phyloP scores from a whole-genome alignment of 2,329 filamentous ascomycete genomes.

The Colletotrichum falcatum region DNA sequence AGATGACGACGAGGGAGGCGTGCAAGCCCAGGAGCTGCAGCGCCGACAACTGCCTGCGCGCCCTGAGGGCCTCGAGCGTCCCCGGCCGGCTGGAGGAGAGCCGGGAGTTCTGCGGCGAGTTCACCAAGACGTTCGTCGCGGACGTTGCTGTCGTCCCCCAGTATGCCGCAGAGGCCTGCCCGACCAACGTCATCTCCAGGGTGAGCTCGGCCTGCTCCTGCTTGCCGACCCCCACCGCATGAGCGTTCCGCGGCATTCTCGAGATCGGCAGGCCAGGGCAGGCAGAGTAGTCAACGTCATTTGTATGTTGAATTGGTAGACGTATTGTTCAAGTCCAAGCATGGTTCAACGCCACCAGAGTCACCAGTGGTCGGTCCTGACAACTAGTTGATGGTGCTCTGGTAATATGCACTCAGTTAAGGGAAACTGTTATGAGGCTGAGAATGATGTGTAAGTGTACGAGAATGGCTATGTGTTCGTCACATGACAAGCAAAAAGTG shows the following conservation, averaged over 20 bases:
- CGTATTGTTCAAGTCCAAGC: neutral
- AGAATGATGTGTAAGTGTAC: neutral
- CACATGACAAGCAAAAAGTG: no score
- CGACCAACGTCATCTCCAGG: conserved; percentile 43
- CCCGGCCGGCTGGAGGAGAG: conserved; percentile 42
- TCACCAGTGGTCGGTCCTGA: neutral
- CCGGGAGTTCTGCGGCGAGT: conserved; percentile 43
- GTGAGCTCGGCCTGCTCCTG: conserved; percentile 45
- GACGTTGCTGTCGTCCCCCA: conserved; percentile 42
- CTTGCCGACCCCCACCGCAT: conserved; percentile 42
- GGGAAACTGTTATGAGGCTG: neutral
- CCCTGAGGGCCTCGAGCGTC: conserved; percentile 40
- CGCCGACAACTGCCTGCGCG: conserved; percentile 44
- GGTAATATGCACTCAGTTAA: neutral
- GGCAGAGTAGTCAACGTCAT: neutral
- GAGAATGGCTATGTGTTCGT: neutral
- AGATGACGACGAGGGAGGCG: conserved; percentile 45
- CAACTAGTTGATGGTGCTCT: neutral
- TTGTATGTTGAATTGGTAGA: neutral
- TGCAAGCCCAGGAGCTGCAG: conserved; percentile 44
- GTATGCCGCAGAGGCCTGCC: conserved; percentile 42
- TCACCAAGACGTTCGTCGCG: conserved; percentile 41
- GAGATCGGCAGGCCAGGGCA: no score
- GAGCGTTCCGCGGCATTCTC: conserved; percentile 34
- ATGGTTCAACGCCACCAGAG: neutral